phyloP scores from a whole-genome alignment of 345 rosid genomes.

The Citrus sinensis region DNA sequence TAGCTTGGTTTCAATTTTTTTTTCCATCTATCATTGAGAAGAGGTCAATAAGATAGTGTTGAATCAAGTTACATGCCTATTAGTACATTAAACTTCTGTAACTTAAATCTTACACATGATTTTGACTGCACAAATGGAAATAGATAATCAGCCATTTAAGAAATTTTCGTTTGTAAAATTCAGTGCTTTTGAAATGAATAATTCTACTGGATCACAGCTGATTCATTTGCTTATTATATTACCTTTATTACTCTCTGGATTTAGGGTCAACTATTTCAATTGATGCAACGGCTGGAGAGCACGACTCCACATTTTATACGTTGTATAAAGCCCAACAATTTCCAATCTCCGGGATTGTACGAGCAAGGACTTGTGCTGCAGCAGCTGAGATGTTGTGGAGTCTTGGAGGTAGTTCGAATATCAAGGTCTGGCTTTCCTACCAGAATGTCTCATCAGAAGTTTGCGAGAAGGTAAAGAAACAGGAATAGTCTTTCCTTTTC shows the following conservation, averaged over 20 bases:
- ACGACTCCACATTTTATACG: constrained; percentile 98
- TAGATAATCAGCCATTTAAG: not conserved
- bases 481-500: not conserved
- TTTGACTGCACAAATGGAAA: not conserved
- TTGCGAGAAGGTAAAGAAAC: constrained; percentile 70
- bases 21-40: not conserved
- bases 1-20: not conserved
- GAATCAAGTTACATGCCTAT: not conserved
- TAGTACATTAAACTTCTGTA: not conserved
- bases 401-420: constrained; percentile 95
- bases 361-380: constrained; percentile 92
- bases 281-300: constrained; percentile 93
- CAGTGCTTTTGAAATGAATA: not conserved
- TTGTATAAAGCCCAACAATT: constrained; percentile 91
- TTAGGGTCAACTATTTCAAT: constrained; percentile 89
- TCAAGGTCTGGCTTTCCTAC: constrained; percentile 98
- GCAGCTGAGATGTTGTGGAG: constrained; percentile 97
- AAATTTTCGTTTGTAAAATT: not conserved
- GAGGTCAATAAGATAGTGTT: not conserved
- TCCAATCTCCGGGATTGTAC: constrained; percentile 84
- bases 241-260: constrained; percentile 11
- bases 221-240: constrained; percentile 14
- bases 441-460: constrained; percentile 94
- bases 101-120: not conserved
- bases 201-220: not conserved